A percentile compares a stretch with the other conserved stretches of the same genome.
These are phyloP conservation scores for Colletotrichum higginsianum DNA, from an alignment of 2,329 filamentous ascomycete genomes.

Conservation along the genomic window DNA sequence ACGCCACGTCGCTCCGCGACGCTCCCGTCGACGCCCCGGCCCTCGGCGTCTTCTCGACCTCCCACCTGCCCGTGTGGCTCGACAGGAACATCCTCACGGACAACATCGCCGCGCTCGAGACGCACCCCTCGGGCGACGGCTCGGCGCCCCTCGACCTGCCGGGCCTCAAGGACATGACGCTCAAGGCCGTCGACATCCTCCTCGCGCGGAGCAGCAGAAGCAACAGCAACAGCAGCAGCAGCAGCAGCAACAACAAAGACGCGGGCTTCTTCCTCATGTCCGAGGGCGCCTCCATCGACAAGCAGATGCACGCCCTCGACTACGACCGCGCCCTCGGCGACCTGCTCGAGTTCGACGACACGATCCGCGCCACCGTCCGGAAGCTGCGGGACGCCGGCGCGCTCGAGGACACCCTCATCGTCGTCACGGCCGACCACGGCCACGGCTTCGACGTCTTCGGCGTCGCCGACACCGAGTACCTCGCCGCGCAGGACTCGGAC, in stretches of 20 bases:
- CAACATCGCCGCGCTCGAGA: slow-evolving; percentile 76
- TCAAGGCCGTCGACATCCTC: slow-evolving; percentile 87
- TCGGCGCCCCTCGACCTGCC: slow-evolving; percentile 80
- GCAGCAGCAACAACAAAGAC: slow-evolving; percentile 62
- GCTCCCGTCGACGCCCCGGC: slow-evolving; percentile 73
- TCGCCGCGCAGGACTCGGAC: slow-evolving; percentile 74
- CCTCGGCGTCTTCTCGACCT: slow-evolving; percentile 83
- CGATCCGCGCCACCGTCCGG: slow-evolving; percentile 79
- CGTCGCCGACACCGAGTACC: slow-evolving; percentile 84
- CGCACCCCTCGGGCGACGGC: slow-evolving; percentile 77
- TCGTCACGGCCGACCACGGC: slow-evolving; percentile 90
- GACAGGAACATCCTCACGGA: slow-evolving; percentile 85
- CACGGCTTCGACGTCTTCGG: slow-evolving; percentile 92
- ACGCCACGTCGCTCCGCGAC: slow-evolving; percentile 78
- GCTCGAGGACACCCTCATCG: slow-evolving; percentile 81
- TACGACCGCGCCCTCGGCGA: slow-evolving; percentile 90
- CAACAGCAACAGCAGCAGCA: too few relatives aligned
- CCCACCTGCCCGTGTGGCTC: slow-evolving; percentile 86
- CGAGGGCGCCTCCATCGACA: slow-evolving; percentile 88
- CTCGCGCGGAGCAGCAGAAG: slow-evolving; percentile 65
- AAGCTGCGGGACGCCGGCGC: slow-evolving; percentile 76
- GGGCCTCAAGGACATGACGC: slow-evolving; percentile 89
- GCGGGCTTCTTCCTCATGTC: slow-evolving; percentile 91
- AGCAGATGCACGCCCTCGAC: slow-evolving; percentile 89
- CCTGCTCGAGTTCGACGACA: slow-evolving; percentile 88